Base-by-base conservation (phyloP, 169 alveolate genomes). In the Cyclospora cayetanensis region DNA sequence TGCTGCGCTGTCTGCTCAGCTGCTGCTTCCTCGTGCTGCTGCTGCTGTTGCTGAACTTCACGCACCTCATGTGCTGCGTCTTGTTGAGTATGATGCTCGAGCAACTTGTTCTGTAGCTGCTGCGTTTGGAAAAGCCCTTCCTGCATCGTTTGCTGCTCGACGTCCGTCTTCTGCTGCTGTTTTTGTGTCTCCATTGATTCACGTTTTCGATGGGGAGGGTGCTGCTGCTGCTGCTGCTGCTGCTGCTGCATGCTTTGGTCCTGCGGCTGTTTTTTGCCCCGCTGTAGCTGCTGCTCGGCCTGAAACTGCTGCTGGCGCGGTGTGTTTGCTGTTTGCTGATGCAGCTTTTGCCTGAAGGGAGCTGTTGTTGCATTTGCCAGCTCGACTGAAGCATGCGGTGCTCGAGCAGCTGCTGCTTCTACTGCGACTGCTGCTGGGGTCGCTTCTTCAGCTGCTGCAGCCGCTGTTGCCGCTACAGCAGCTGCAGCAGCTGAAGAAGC, bases 1-100 rank as follows among this genome's bases (percentile, higher is more conserved):
- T 60, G 72, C 72, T 60, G 72, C 72, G 12, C 35, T 50, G 63
- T 50, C 63, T 50, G n/a, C n/a, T n/a, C n/a, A n/a, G n/a, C n/a
- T n/a, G n/a, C n/a, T n/a, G n/a, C n/a, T n/a, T n/a, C 18, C n/a
- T 18, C 63, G 35, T 60, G 72, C 72, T 60, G 72, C 72, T 60
- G 72, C 72, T 18, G 72, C 72, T 9, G 7, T 29, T 60, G 72
- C 72, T 60, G 72, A 22, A n/a, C n/a, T n/a, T n/a, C n/a, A n/a
- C n/a, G n/a, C n/a, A n/a, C n/a, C n/a, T n/a, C n/a, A 18, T 22
- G 11, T 60, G 72, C 72, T 60, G 72, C 72, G n/a, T 60, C 35
- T 29, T 60, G 72, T 60, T 20, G 72, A 46, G 55, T 15, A 9
- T 46, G 55, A n/a, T n/a, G n/a, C n/a, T n/a, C n/a, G n/a, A n/a